A percentile compares a stretch with the other conserved stretches of the same genome.
Conservation (phyloP, 176 grass and related monocot genomes). For the Microstegium vimineum region DNA sequence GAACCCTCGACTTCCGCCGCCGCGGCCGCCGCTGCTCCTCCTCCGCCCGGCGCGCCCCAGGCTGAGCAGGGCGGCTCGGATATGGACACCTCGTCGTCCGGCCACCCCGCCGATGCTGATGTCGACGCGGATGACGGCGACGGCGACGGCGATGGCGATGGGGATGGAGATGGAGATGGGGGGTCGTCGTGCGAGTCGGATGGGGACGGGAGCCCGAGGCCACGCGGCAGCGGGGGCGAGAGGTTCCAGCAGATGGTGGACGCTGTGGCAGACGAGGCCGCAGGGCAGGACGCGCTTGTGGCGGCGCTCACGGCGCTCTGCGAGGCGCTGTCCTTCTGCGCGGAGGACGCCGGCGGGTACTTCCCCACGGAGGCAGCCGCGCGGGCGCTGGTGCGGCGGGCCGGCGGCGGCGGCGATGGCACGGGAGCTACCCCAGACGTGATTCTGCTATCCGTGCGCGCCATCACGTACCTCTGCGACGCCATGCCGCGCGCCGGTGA, state of each 20-base stretch:
- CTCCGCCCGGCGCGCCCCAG: neutral
- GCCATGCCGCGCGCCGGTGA: slow-evolving; percentile 75
- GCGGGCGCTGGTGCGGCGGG: slow-evolving; percentile 63
- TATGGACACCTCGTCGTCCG: slow-evolving; percentile 66
- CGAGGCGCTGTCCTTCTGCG: slow-evolving; percentile 88
- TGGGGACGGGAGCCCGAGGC: slow-evolving; percentile 29
- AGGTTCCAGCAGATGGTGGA: slow-evolving; percentile 63
- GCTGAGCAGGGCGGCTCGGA: slow-evolving; percentile 35
- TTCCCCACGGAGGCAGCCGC: slow-evolving; percentile 59
- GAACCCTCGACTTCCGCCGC: slow-evolving; percentile 34
- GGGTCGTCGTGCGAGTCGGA: slow-evolving; percentile 62
- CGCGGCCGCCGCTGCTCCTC: neutral
- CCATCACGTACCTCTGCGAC: slow-evolving; percentile 91
- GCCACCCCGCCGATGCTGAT: slow-evolving; percentile 34
- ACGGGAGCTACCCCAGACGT: slow-evolving; percentile 45
- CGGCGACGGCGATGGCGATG: slow-evolving; percentile 10
- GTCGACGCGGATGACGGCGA: slow-evolving; percentile 16
- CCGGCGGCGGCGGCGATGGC: slow-evolving; percentile 12
- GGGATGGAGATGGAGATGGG: slow-evolving; percentile 22
- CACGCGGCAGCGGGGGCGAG: slow-evolving; percentile 21
- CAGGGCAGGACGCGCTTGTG: slow-evolving; percentile 30
- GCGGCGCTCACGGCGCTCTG: slow-evolving; percentile 76
- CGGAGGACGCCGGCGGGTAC: slow-evolving; percentile 53
- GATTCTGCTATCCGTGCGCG: slow-evolving; percentile 75
- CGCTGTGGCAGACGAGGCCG: slow-evolving; percentile 45